A percentile compares a stretch with the other conserved stretches of the same genome.
Conservation (phyloP, 306 rosid genomes). For the Glycine latifolia region DNA sequence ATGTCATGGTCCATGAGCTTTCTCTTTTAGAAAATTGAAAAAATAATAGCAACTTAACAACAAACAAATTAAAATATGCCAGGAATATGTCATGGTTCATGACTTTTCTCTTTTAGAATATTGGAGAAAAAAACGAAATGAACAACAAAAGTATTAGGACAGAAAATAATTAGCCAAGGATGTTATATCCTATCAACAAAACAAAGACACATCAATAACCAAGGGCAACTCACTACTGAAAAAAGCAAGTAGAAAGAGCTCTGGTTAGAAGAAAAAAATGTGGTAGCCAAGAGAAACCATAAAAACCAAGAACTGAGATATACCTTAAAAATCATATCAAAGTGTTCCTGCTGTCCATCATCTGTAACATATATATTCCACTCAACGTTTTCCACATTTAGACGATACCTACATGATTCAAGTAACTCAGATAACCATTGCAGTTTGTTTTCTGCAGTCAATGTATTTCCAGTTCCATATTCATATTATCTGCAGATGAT, state of each 20-base stretch:
- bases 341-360: conserved; percentile 88
- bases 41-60: too few relatives aligned
- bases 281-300: neutral
- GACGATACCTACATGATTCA: conserved; percentile 71
- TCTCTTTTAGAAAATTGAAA: too few relatives aligned
- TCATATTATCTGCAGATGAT: too few relatives aligned
- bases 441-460: neutral
- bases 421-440: neutral
- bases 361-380: conserved; percentile 91
- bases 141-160: neutral
- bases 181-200: neutral
- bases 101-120: neutral
- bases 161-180: neutral
- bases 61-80: too few relatives aligned
- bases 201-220: neutral
- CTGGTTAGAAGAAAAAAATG: conserved; percentile 1
- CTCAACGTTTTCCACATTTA: conserved; percentile 82
- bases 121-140: neutral
- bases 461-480: too few relatives aligned
- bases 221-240: neutral
- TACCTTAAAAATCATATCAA: conserved; percentile 89
- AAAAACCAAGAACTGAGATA: conserved; percentile 16
- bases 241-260: conserved; percentile 20
- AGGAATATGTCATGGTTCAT: neutral
- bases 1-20: too few relatives aligned